These are phyloP conservation scores for Tuctoria greenei DNA, from an alignment of 176 grass and related monocot genomes.

Conservation along the genomic window DNA sequence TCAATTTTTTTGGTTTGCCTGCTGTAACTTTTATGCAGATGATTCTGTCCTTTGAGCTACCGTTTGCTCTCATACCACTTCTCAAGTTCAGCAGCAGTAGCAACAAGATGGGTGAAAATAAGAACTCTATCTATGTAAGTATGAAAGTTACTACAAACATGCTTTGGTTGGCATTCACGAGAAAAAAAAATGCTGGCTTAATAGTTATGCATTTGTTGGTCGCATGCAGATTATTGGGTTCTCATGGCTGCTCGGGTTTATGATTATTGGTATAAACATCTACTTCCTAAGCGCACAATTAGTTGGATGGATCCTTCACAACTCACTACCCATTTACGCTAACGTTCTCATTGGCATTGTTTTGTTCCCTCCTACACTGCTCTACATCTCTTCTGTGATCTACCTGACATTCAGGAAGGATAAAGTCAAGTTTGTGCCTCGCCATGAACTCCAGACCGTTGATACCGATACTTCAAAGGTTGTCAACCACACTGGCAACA, in stretches of 20 bases:
- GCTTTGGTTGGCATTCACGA: background rate
- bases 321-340: constrained; percentile 38
- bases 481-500: background rate
- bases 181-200: background rate
- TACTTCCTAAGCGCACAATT: constrained; percentile 70
- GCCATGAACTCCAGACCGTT: constrained; percentile 18
- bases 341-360: constrained; percentile 49
- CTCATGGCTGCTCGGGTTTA: constrained; percentile 56
- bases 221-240: constrained; percentile 52
- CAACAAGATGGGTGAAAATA: constrained; percentile 76
- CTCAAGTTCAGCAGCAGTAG: constrained; percentile 86
- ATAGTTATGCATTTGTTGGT: background rate
- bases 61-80: constrained; percentile 89
- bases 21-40: constrained; percentile 45
- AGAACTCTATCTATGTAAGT: constrained; percentile 76
- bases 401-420: constrained; percentile 81
- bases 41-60: constrained; percentile 87
- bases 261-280: constrained; percentile 73
- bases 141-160: constrained; percentile 2
- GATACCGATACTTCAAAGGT: constrained; percentile 28
- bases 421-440: constrained; percentile 31
- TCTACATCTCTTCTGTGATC: constrained; percentile 48
- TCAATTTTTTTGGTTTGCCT: background rate
- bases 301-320: constrained; percentile 57
- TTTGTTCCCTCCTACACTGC: constrained; percentile 57